Evolutionary conservation across 305 asterid species (phyloP), one percentile per base, ranked within the genome.

Genomic region (Fraxinus xanthoxyloides): DNA sequence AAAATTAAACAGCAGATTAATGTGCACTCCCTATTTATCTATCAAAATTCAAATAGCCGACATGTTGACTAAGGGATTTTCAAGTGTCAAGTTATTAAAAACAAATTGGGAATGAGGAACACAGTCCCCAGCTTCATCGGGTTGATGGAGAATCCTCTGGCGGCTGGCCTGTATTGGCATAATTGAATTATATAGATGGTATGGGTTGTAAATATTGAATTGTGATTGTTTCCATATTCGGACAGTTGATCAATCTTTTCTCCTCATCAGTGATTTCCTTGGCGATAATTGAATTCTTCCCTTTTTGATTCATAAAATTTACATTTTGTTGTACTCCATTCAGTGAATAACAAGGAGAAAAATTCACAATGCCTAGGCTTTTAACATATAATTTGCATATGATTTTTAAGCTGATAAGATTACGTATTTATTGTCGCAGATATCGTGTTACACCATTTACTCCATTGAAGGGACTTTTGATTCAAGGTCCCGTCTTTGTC

Each of bases 391-490:
- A 30, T 28, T 69, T 69, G 8, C 40, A 69, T 69, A 69, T 28
- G 10, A 30, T 15, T 28, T 69, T 69, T 69, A 15, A 69, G 40
- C 23, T 31, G 10, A 69, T 31, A 69, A 28, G 30, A 69, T 31
- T 28, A 69, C 79, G 74, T 19, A 82, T 30, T 82, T 82, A 80
- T 23, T 79, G 79, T 88, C 87, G 87, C 97, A 96, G 99, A 80
- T 80, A 93, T 83, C 95, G 97, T 63, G 98, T 97, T 80, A 85
- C 94, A 78, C 94, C 97, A 61, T 92, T 91, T 82, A 91, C 98
- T 77, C 98, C 98, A 65, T 38, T 94, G 80, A 93, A 85, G 86
- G 98, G 99, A 84, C 72, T 97, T 80, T 80, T 97, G n/a, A 83
- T 93, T 79, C 89, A 95, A 80, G 99, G 90, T 69, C 99, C 99